These are phyloP conservation scores for Lachancea mirantina DNA, from an alignment of 805 yeast species.

Conservation along the genomic window DNA sequence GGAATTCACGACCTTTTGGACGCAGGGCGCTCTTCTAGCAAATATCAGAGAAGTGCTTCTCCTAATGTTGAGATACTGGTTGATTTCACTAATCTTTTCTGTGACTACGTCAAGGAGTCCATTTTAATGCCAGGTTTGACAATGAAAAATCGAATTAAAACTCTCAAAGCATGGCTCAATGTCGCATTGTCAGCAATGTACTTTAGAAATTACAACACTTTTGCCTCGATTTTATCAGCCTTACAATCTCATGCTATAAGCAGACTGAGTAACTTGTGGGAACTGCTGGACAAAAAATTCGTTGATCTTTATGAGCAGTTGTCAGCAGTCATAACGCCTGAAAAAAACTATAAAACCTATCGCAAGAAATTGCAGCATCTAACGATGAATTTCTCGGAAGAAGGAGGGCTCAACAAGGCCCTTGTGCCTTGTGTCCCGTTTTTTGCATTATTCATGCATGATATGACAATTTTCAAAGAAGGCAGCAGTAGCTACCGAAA, in stretches of 20 bases:
- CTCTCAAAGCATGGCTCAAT: constrained; percentile 65
- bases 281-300: constrained; percentile 50
- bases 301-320: constrained; percentile 55
- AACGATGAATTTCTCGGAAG: constrained; percentile 8
- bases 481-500: constrained; percentile 68
- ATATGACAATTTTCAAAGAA: constrained; percentile 71
- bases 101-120: constrained; percentile 67
- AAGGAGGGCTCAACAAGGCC: constrained; percentile 16
- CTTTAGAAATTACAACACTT: constrained; percentile 66
- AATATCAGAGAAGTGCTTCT: constrained; percentile 50
- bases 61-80: constrained; percentile 58
- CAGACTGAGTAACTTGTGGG: constrained; percentile 56
- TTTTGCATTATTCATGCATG: constrained; percentile 66
- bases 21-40: constrained; percentile 54
- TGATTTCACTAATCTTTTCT: constrained; percentile 61
- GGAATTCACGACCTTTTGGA: constrained; percentile 60
- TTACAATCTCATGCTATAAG: constrained; percentile 67
- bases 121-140: constrained; percentile 45
- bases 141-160: constrained; percentile 43
- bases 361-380: constrained; percentile 54
- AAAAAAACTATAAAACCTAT: constrained; percentile 64
- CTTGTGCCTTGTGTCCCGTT: constrained; percentile 67
- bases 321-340: constrained; percentile 64
- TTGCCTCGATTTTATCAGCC: constrained; percentile 72
- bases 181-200: constrained; percentile 66